These are phyloP conservation scores for Arthrinium phaeospermum DNA, from an alignment of 2,329 filamentous ascomycete genomes.

Conservation along the genomic window DNA sequence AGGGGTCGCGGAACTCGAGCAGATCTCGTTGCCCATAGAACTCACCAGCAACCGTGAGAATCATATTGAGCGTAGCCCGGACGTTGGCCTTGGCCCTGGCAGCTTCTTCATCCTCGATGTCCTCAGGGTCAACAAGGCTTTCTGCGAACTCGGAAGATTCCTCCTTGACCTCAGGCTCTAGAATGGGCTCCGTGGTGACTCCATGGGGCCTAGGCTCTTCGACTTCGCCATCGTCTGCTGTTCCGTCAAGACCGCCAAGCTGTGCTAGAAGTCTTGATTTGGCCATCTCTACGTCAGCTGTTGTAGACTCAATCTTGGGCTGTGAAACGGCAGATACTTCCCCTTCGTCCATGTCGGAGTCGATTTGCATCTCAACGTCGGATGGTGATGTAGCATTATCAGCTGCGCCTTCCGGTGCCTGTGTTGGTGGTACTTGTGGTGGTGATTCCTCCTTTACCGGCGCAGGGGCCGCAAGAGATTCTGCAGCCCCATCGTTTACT, in stretches of 20 bases:
- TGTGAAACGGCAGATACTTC: conserved; percentile 42
- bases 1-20: conserved; percentile 73
- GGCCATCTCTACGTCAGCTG: conserved; percentile 52
- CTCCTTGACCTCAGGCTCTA: conserved; percentile 16
- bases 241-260: conserved; percentile 40
- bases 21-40: conserved; percentile 89
- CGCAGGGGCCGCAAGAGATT: background rate
- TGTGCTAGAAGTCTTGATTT: conserved; percentile 55
- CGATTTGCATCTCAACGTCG: conserved; percentile 40
- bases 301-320: conserved; percentile 32
- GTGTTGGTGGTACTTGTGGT: conserved; percentile 24
- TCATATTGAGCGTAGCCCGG: conserved; percentile 86
- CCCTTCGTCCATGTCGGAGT: conserved; percentile 43
- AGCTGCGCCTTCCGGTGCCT: conserved; percentile 30
- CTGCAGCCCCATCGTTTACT: background rate
- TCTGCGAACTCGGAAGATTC: background rate
- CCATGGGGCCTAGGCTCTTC: conserved; percentile 22
- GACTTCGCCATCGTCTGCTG: conserved; percentile 23
- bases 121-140: conserved; percentile 20
- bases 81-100: conserved; percentile 53
- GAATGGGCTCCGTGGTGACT: background rate
- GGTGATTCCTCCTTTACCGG: no score
- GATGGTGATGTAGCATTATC: conserved; percentile 27
- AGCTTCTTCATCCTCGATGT: conserved; percentile 35
- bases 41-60: conserved; percentile 85